Evolutionary conservation across 257 asterid genomes (phyloP), one percentile per base, ranked within the genome.

Genomic region (Nicotiana tomentosiformis): DNA sequence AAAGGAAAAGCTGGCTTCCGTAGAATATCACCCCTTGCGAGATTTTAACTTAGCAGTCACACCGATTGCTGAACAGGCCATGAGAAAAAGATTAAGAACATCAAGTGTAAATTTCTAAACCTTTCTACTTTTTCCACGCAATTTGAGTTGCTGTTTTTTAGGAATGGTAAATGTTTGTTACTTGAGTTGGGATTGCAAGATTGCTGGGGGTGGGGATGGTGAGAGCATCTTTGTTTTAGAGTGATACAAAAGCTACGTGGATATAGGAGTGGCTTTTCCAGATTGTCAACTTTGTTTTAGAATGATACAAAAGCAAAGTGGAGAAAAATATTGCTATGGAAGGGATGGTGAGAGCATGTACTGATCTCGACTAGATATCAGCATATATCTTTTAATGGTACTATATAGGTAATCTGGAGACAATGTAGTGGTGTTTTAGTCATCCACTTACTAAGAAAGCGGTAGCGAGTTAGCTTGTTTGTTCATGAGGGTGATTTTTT

Each of bases 1-100:
- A 29, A 81, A 89, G 85, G 93, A 91, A 56, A 85, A 88, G 84
- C 84, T 96, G 87, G 97, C 85, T 82, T 94, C 97, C 0, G 87
- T 86, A 82, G 88, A 90, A 60, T 96, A 94, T 90, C 98, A 96
- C 80, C 99, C 99, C 10, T 46, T 96, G 87, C 91, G 78, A 43
- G 91, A 87, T 60, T 82, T 66, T 82, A 82, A 78, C 60, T 43
- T 82, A 84, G 84, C 84, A 35, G 74, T 66, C 32, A 29, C 60
- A 76, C 82, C 69, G 64, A 74, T 46, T 7, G 83, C 81, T 55
- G 89, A 83, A 83, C 61, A 72, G 70, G 87, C 84, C 83, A 79
- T 55, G 35, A 89, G 86, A 86, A 93, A 92, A 85, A 92, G 85
- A 88, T 80, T 78, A 87, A 91, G 90, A 86, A 80, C 77, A 82